Percentiles rank a stretch among this genome's conserved stretches.
These are phyloP conservation scores for Myochromella boudieri DNA, from an alignment of 768 basidiomycete genomes.

Conservation along the genomic window DNA sequence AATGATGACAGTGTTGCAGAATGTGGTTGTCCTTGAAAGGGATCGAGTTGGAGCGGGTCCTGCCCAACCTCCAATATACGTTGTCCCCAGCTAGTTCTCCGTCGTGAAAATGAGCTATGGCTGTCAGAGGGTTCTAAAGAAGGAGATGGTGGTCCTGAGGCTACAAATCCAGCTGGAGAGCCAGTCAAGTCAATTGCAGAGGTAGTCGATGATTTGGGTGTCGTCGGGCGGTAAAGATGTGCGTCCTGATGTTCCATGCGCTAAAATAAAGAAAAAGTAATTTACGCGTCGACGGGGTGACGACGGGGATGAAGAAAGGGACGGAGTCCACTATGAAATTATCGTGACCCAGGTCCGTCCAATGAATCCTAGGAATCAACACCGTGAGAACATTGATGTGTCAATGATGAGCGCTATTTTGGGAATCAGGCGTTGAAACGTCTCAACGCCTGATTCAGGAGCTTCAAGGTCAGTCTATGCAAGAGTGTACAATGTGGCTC, in stretches of 20 bases:
- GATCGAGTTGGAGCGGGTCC: conserved; percentile 46
- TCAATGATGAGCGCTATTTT: too few species aligned
- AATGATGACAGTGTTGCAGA: conserved; percentile 18
- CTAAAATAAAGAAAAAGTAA: conserved; percentile 4
- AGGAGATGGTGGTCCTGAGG: conserved; percentile 52
- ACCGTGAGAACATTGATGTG: too few species aligned
- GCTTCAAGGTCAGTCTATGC: too few species aligned
- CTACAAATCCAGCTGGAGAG: conserved; percentile 42
- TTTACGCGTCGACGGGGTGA: conserved; percentile 14
- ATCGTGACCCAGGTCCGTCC: too few species aligned
- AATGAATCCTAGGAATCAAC: too few species aligned
- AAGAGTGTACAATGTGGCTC: too few species aligned
- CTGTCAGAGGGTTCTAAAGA: conserved; percentile 52
- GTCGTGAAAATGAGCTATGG: conserved; percentile 40
- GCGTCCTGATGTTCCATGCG: conserved; percentile 35
- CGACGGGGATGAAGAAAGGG: conserved; percentile 8
- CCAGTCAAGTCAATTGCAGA: conserved; percentile 57
- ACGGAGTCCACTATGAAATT: too few species aligned
- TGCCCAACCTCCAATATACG: conserved; percentile 40
- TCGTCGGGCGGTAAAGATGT: conserved; percentile 30
- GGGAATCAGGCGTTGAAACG: too few species aligned
- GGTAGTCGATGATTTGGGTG: conserved; percentile 45
- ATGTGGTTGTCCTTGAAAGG: conserved; percentile 21
- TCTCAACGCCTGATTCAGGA: too few species aligned
- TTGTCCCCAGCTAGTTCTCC: conserved; percentile 60